Evolutionary conservation across 2,329 filamentous ascomycete genomes (phyloP).

Genomic region (Bisporella sp.): DNA sequence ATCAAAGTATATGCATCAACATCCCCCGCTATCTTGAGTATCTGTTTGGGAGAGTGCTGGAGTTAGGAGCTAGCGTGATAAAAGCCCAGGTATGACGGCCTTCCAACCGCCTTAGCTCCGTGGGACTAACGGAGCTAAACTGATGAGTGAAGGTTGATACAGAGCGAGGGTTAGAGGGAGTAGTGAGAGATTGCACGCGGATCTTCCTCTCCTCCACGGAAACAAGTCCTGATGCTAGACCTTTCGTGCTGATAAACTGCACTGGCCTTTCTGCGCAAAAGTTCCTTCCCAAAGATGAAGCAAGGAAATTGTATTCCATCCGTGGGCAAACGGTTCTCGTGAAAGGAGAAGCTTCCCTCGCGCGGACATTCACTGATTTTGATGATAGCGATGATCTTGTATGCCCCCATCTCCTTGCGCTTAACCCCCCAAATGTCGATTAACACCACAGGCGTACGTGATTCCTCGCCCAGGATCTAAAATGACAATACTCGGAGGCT

Average conservation of each 20-base stretch:
- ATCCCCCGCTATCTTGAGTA: slow-evolving; percentile 9
- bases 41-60: slow-evolving; percentile 21
- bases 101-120: too few species aligned
- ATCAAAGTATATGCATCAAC: slow-evolving; percentile 13
- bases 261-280: slow-evolving; percentile 33
- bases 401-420: too few species aligned
- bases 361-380: slow-evolving; percentile 22
- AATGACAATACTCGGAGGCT: slow-evolving; percentile 37
- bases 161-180: slow-evolving; percentile 3
- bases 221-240: neutral
- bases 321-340: slow-evolving; percentile 40
- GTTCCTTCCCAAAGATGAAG: slow-evolving; percentile 28
- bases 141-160: neutral
- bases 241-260: slow-evolving; percentile 33
- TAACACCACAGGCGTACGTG: slow-evolving; percentile 26
- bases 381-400: slow-evolving; percentile 14
- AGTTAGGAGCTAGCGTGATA: slow-evolving; percentile 1
- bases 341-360: slow-evolving; percentile 30
- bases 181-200: slow-evolving; percentile 4
- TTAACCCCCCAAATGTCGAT: too few species aligned
- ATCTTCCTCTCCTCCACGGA: neutral
- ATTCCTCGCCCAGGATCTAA: slow-evolving; percentile 34
- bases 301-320: slow-evolving; percentile 31
- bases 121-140: too few species aligned
- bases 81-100: too few species aligned